A percentile compares a stretch with the other conserved stretches of the same genome.
Conservation (phyloP, 768 basidiomycete species). For the Russula sp. region DNA sequence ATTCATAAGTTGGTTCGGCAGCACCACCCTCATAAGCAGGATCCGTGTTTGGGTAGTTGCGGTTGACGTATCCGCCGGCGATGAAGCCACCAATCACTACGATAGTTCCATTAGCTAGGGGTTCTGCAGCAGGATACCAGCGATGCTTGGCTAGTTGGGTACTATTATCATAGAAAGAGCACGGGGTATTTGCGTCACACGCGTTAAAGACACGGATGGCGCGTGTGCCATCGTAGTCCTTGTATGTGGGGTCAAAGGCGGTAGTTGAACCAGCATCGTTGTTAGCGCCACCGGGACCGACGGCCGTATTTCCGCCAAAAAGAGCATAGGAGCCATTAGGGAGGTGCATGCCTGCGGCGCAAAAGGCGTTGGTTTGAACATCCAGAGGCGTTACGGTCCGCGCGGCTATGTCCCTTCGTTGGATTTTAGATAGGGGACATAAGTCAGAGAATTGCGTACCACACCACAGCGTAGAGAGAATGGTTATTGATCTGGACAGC, state of each 20-base stretch:
- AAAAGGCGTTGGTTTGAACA: constrained; percentile 66
- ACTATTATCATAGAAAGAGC: constrained; percentile 64
- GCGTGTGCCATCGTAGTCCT: constrained; percentile 73
- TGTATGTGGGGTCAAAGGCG: constrained; percentile 56
- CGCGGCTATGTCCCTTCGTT: constrained; percentile 55
- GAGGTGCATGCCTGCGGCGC: constrained; percentile 74
- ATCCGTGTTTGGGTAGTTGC: constrained; percentile 63
- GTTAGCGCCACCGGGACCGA: constrained; percentile 55
- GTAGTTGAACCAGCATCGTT: constrained; percentile 38
- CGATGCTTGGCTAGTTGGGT: constrained; percentile 62
- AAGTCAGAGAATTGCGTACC: constrained; percentile 31
- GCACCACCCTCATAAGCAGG: constrained; percentile 57
- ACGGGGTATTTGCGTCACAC: constrained; percentile 49
- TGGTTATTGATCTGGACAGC: constrained; percentile 56
- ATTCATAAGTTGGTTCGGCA: constrained; percentile 78
- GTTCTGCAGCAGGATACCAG: constrained; percentile 75
- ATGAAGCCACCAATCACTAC: constrained; percentile 77
- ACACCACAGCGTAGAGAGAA: constrained; percentile 68
- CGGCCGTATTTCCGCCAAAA: constrained; percentile 73
- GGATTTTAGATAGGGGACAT: too few relatives aligned
- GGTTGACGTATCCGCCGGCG: constrained; percentile 72
- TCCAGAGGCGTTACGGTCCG: constrained; percentile 61
- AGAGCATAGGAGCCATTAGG: constrained; percentile 71
- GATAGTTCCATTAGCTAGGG: constrained; percentile 68
- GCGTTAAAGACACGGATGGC: constrained; percentile 79